Percentiles rank a stretch among this genome's conserved stretches.
Evolutionary conservation across 2,329 filamentous ascomycete species (phyloP).

Genomic region (Colletotrichum sp.): DNA sequence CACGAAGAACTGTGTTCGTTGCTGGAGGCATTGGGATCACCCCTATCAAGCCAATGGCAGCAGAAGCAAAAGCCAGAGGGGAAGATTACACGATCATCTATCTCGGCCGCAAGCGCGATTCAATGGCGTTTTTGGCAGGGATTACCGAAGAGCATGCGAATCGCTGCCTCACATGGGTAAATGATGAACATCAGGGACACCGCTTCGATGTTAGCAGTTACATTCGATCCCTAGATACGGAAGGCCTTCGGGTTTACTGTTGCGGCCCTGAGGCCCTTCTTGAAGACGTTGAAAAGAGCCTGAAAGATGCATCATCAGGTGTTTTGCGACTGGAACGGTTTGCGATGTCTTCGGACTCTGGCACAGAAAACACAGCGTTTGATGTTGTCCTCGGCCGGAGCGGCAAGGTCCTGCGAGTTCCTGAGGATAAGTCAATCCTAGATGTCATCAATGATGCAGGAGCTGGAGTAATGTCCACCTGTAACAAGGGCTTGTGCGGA

Average conservation of each 20-base stretch:
- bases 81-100: background rate
- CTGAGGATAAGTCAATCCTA: background rate
- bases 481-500: background rate
- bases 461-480: background rate
- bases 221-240: background rate
- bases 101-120: background rate
- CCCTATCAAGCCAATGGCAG: background rate
- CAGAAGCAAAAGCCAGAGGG: background rate
- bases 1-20: background rate
- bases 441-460: background rate
- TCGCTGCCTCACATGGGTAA: background rate
- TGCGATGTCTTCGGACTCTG: background rate
- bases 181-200: accelerated
- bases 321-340: background rate
- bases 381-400: background rate
- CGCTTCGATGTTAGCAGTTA: background rate
- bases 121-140: too few species aligned
- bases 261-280: background rate
- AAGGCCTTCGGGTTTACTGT: background rate
- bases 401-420: background rate
- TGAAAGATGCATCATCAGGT: background rate
- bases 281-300: background rate
- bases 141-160: too few species aligned
- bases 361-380: background rate
- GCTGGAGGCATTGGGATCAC: background rate